A percentile compares a stretch with the other conserved stretches of the same genome.
Evolutionary conservation across 2,329 filamentous ascomycete genomes (phyloP).

Genomic region (Aspergillus alliaceus): DNA sequence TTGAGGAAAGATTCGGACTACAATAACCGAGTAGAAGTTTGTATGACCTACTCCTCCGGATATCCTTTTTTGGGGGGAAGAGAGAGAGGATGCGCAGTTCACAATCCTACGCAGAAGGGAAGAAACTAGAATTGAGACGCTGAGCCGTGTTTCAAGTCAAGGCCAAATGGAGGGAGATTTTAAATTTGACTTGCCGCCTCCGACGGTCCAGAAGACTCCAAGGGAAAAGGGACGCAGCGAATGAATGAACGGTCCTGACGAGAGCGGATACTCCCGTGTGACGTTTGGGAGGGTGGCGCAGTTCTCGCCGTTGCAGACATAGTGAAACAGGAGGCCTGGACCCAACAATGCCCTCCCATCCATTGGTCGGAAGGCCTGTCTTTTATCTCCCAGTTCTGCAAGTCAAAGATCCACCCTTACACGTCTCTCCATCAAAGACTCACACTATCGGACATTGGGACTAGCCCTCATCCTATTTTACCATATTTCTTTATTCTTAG

Average conservation of each 20-base stretch:
- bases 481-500: not conserved
- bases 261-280: slow-evolving; percentile 10
- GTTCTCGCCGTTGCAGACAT: slow-evolving; percentile 2
- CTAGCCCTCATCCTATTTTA: not conserved
- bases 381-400: not conserved
- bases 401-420: not conserved
- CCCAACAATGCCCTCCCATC: not conserved
- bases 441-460: not conserved
- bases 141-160: not conserved
- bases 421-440: not conserved
- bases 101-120: not conserved
- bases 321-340: slow-evolving; percentile 9
- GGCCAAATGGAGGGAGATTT: not conserved
- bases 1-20: not conserved
- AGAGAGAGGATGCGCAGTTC: not conserved
- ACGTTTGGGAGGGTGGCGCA: slow-evolving; percentile 6
- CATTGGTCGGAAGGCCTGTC: not conserved
- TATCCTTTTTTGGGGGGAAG: no score
- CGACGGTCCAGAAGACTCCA: not conserved
- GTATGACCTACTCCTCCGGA: no score
- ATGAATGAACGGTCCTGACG: not conserved
- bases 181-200: slow-evolving; percentile 2
- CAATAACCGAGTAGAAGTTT: not conserved
- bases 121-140: not conserved
- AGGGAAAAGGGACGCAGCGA: not conserved